Evolutionary conservation across 2,329 filamentous ascomycete species (phyloP), one percentile per base, ranked within the genome.

Genomic region (Colletotrichum lindemuthianum): DNA sequence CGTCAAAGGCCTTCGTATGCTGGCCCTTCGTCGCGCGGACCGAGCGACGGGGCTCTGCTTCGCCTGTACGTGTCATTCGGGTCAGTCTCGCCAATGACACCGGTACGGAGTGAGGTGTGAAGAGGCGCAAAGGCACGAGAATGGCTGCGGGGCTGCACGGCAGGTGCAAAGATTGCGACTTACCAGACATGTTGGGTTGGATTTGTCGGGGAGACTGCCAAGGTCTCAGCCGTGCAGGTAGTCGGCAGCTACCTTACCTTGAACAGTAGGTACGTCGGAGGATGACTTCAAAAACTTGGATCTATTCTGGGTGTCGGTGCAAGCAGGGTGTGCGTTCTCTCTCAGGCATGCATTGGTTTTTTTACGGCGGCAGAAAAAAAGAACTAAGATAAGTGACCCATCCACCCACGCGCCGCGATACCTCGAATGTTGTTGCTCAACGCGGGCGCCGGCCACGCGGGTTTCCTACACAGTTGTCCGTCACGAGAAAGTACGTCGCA

Each of bases 11-110:
- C 78, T 97, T 97, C 33, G 89, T 90, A 78, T 98, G 93, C 73
- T 97, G 94, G 75, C 96, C 96, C 76, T 99, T 99, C 69, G 96
- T 99, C 72, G 95, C 93, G 73, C 96, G 91, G 69, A 96, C 94
- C 47, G 96, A 99, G 75, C 96, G 92, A 77, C 96, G 91, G 64
- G 93, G 92, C 86, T 97, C 95, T 63, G 81, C 77, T 78, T 88
- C 84, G 75, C 77, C 76, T 78, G 71, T 12, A 32, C 63, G 63
- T 40, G 32, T 33, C 54, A 66, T 66, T 12, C 34, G 51, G 54
- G 52, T 66, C 16, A 55, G 53, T 47, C 6, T 40, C 43, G 47
- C 34, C 10, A 49, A 8, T 7, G 16, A 48, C 10, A 13, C 45
- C 11, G 45, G 10, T 9, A 3, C 9, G n/a, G 36, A n/a, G 12